Evolutionary conservation across 768 basidiomycete species (phyloP).

Genomic region (Lentinus brumalis): DNA sequence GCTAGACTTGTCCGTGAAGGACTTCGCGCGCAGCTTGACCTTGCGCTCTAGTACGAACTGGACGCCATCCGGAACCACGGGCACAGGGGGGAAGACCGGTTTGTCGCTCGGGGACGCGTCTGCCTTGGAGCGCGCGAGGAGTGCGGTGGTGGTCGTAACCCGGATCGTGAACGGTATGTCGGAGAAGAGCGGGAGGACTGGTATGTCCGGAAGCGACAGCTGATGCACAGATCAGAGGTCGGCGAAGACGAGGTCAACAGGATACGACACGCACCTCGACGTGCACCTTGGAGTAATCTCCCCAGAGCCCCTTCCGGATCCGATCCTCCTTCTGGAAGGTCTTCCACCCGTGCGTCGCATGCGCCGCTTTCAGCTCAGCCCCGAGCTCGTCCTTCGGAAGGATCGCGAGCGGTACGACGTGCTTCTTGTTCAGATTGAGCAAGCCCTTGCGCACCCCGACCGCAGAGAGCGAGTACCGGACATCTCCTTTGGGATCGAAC

Average conservation of each 20-base stretch:
- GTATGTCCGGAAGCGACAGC: constrained; percentile 14
- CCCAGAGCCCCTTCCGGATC: constrained; percentile 17
- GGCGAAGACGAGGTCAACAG: too few species aligned
- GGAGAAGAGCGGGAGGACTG: constrained; percentile 9
- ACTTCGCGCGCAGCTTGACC: constrained; percentile 1
- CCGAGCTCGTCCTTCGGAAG: constrained; percentile 9
- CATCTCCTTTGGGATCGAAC: too few species aligned
- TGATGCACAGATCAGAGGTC: background rate
- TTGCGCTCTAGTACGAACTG: constrained; percentile 14
- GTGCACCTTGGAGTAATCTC: constrained; percentile 7
- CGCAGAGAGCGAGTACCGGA: constrained; percentile 1
- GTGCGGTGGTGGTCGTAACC: constrained; percentile 9
- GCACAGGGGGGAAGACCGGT: constrained; percentile 12
- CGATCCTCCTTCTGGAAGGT: background rate
- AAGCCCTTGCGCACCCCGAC: constrained; percentile 15
- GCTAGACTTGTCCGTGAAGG: background rate
- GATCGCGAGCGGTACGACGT: constrained; percentile 8
- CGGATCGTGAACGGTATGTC: constrained; percentile 18
- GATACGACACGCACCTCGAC: constrained; percentile 9
- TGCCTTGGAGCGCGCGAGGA: constrained; percentile 3
- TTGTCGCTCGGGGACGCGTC: background rate
- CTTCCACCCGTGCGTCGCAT: constrained; percentile 6
- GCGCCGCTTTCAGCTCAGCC: background rate
- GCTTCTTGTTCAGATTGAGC: constrained; percentile 1
- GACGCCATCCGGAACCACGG: background rate